A percentile compares a stretch with the other conserved stretches of the same genome.
Evolutionary conservation across 2,329 filamentous ascomycete genomes (phyloP).

Genomic region (Coniochaeta sp.): DNA sequence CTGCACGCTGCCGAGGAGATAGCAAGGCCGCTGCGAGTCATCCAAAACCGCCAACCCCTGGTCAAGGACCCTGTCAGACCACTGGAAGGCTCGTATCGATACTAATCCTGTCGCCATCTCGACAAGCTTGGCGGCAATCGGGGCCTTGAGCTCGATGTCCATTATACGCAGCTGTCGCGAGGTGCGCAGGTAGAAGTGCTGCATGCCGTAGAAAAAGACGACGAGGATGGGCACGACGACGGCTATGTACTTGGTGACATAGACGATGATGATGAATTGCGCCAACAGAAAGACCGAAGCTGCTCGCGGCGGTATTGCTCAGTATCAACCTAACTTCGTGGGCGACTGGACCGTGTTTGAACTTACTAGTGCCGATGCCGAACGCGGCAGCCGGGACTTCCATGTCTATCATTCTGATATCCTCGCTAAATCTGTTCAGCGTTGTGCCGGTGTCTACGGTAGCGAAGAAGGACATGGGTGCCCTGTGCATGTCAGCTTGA

Average conservation of each 20-base stretch:
- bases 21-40: no score
- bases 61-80: no score
- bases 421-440: slow-evolving; percentile 25
- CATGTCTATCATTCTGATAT: slow-evolving; percentile 20
- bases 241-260: slow-evolving; percentile 33
- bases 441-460: slow-evolving; percentile 23
- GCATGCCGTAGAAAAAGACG: slow-evolving; percentile 31
- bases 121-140: slow-evolving; percentile 30
- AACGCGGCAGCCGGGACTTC: no score
- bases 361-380: slow-evolving; percentile 16
- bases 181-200: slow-evolving; percentile 41
- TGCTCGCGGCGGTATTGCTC: no score
- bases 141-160: slow-evolving; percentile 44
- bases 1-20: no score
- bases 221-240: slow-evolving; percentile 34
- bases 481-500: no score
- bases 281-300: slow-evolving; percentile 25
- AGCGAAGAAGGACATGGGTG: slow-evolving; percentile 22
- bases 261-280: slow-evolving; percentile 35
- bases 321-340: no score
- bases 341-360: slow-evolving; percentile 12
- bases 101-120: no score
- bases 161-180: slow-evolving; percentile 40
- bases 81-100: no score
- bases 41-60: no score